Base-by-base conservation (phyloP, 202 grass and related monocot species). In the Carex sylvatica region DNA sequence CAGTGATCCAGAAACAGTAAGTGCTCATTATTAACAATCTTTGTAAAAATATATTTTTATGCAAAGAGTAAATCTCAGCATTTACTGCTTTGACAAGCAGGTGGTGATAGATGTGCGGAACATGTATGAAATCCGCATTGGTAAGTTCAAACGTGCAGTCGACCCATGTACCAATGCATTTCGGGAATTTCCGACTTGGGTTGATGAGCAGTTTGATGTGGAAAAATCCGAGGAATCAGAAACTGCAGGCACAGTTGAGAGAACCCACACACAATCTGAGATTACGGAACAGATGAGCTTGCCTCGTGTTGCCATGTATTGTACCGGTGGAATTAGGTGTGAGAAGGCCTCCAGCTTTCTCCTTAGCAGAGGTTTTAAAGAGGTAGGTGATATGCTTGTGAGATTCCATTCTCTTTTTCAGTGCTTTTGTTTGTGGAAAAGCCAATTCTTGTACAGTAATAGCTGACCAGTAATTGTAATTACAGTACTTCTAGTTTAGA, bases 271-370 rank as follows among this genome's bases (percentile, higher is more conserved):
- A 44, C 52, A 74, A 55, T 38, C 65, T 24, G 55, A 84, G 46
- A 42, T 31, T 44, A 73, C 53, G 0, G 61, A 84, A 44, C 49
- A 74, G 23, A 93, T 80, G 84, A 84, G 69, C 52, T 74, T 98
- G 78, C 92, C 95, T 81, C 89, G 95, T 75, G 91, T 98, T 74
- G 95, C 95, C 53, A 98, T 98, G 95, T 98, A 98, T 28, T 98
- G 95, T 82, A 98, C 95, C 30, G 95, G 95, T 81, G 95, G 95
- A 84, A 95, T 98, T 74, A 91, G 95, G 86, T 98, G 95, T 49
- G 95, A 98, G 80, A 98, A 98, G 83, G 95, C 95, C 81, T 98
- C 95, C 55, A 98, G 92, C 61, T 95, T 95, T 95, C 89, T 98
- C 47, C 92, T 98, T 15, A 84, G 86, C 46, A 93, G 92, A 86